A percentile compares a stretch with the other conserved stretches of the same genome.
These are phyloP conservation scores for Colletotrichum limetticola DNA, from an alignment of 2,329 filamentous ascomycete genomes.

Conservation along the genomic window DNA sequence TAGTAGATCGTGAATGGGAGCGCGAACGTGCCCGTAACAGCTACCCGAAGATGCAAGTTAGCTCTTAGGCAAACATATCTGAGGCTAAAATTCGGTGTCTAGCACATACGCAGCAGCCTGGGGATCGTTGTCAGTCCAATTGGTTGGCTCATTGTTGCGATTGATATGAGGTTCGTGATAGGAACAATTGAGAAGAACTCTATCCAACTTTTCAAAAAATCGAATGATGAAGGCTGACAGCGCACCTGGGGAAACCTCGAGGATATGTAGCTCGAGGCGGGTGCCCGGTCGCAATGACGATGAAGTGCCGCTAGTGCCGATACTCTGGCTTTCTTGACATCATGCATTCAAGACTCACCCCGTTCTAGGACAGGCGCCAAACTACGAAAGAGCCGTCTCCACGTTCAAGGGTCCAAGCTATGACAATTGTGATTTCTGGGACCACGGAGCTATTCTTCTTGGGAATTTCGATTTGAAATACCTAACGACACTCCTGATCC, in stretches of 20 bases:
- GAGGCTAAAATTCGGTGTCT: neutral
- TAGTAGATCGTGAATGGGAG: slow-evolving; percentile 27
- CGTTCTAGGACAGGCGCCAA: neutral
- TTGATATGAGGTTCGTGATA: neutral
- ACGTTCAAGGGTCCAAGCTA: neutral
- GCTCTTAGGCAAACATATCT: neutral
- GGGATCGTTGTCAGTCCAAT: slow-evolving; percentile 23
- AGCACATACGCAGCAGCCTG: slow-evolving; percentile 23
- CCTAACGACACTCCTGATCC: too few species aligned
- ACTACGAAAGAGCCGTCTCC: neutral
- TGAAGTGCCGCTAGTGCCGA: neutral
- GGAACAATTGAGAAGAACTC: neutral
- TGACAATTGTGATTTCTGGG: neutral
- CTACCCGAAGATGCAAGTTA: neutral
- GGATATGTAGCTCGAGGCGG: neutral
- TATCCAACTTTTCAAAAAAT: too few species aligned
- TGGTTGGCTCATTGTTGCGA: slow-evolving; percentile 8
- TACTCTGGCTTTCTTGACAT: neutral
- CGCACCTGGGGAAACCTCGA: neutral
- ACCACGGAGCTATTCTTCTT: neutral
- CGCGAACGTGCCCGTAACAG: slow-evolving; percentile 19
- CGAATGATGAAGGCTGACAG: too few species aligned
- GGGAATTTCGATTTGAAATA: too few species aligned
- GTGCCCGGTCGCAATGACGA: neutral
- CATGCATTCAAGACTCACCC: neutral